Evolutionary conservation across 108 stramenopile genomes (phyloP).

Genomic region (Thalassiosira profunda): DNA sequence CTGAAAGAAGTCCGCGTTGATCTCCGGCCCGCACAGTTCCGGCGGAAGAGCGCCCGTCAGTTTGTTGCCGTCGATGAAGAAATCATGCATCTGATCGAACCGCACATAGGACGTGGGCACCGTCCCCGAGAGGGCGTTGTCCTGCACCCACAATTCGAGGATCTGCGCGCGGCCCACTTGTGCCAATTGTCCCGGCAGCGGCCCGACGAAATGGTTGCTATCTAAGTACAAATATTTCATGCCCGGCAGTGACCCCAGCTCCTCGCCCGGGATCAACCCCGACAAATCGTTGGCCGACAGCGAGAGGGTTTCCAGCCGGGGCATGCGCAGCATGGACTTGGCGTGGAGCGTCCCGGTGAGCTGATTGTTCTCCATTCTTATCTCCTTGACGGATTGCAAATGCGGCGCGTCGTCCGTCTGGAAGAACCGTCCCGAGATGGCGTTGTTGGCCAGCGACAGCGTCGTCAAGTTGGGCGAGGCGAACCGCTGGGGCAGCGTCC

Average conservation of each 20-base stretch:
- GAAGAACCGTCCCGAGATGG: conserved; percentile 30
- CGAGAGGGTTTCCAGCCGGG: conserved; percentile 39
- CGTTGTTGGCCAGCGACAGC: conserved; percentile 29
- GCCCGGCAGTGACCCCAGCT: conserved; percentile 23
- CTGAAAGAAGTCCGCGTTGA: conserved; percentile 51
- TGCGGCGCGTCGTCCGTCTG: conserved; percentile 23
- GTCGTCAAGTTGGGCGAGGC: conserved; percentile 25
- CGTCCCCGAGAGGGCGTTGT: conserved; percentile 59
- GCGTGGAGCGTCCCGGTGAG: conserved; percentile 37
- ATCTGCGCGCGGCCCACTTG: conserved; percentile 16
- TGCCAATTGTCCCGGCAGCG: conserved; percentile 35
- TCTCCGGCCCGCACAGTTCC: conserved; percentile 38
- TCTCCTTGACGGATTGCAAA: conserved; percentile 28
- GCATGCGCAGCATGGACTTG: conserved; percentile 10
- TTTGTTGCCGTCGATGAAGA: conserved; percentile 51
- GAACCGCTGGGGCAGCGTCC: conserved; percentile 32
- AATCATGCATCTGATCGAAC: conserved; percentile 36
- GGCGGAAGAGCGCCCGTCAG: conserved; percentile 41
- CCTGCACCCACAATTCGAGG: conserved; percentile 54
- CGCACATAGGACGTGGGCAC: conserved; percentile 43
- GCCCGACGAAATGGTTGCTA: conserved; percentile 46
- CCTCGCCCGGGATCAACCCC: conserved; percentile 44
- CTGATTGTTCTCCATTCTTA: conserved; percentile 39
- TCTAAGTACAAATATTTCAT: conserved; percentile 45
- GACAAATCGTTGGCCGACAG: conserved; percentile 46